Conservation (phyloP, 164 flowering plant genomes). For the Brasenia schreberi region DNA sequence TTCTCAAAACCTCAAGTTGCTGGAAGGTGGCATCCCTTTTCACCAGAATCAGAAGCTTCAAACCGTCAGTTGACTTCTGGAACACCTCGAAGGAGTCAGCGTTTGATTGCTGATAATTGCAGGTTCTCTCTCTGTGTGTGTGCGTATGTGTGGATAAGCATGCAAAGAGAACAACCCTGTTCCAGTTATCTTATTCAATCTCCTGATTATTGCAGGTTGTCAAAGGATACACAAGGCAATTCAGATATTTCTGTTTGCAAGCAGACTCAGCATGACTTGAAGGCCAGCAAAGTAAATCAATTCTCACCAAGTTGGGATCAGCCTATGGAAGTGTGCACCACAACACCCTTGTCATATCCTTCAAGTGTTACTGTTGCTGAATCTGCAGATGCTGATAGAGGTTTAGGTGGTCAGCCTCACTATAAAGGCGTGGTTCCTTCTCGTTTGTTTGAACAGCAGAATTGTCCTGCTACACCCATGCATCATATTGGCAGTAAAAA, state of each 20-base stretch:
- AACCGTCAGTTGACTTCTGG: background rate
- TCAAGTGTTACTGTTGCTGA: slow-evolving; percentile 14
- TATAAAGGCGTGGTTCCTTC: background rate
- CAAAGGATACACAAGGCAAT: slow-evolving; percentile 12
- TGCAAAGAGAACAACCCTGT: too few relatives aligned
- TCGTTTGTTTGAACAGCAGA: slow-evolving; percentile 27
- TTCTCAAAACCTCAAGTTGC: slow-evolving; percentile 17
- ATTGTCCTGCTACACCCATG: slow-evolving; percentile 35
- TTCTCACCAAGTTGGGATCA: slow-evolving; percentile 17
- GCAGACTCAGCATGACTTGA: slow-evolving; percentile 10
- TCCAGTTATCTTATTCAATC: too few relatives aligned
- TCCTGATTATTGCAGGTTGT: slow-evolving; percentile 6
- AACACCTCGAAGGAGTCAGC: background rate
- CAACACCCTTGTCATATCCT: slow-evolving; percentile 14
- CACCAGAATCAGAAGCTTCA: slow-evolving; percentile 33
- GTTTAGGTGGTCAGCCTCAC: background rate
- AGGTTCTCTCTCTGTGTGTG: background rate
- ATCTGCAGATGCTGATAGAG: slow-evolving; percentile 14
- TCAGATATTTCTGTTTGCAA: slow-evolving; percentile 10
- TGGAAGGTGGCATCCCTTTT: slow-evolving; percentile 18
- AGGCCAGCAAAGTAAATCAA: slow-evolving; percentile 6
- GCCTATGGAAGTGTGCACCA: slow-evolving; percentile 10
- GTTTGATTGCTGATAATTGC: background rate
- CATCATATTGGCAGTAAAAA: slow-evolving; percentile 15
- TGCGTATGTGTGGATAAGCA: too few relatives aligned